Evolutionary conservation across 2,329 filamentous ascomycete species (phyloP).

Genomic region (Talaromyces piceae): DNA sequence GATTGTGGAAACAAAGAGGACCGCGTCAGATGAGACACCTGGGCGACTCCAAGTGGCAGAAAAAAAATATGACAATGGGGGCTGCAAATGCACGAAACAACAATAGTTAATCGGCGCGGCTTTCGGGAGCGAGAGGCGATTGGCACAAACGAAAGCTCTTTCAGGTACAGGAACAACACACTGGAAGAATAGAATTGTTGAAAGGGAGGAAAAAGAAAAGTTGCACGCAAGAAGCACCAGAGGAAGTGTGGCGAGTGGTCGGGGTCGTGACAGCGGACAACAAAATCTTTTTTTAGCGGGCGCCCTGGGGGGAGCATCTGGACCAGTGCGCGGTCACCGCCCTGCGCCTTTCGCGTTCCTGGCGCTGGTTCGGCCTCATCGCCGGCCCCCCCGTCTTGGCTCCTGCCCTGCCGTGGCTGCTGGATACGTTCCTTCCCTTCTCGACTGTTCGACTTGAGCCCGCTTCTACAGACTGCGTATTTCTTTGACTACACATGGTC

Average conservation of each 20-base stretch:
- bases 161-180: not conserved
- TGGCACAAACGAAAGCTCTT: constrained; percentile 2
- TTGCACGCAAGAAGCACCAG: not conserved
- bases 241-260: not conserved
- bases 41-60: not conserved
- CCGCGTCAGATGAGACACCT: not conserved
- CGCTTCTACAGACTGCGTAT: not conserved
- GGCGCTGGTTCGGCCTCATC: not conserved
- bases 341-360: not conserved
- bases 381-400: not conserved
- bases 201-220: not conserved
- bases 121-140: not conserved
- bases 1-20: not conserved
- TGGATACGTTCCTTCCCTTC: no score
- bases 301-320: not conserved
- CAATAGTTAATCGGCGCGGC: not conserved
- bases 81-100: not conserved
- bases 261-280: not conserved
- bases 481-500: not conserved
- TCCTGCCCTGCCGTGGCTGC: not conserved
- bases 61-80: not conserved
- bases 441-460: not conserved
- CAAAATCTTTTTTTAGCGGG: not conserved
- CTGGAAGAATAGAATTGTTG: not conserved
- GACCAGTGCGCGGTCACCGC: not conserved